Percentiles rank a stretch among this genome's conserved stretches.
Evolutionary conservation across 805 yeast genomes (phyloP).

Genomic region (Wickerhamomyces kurtzmanii): DNA sequence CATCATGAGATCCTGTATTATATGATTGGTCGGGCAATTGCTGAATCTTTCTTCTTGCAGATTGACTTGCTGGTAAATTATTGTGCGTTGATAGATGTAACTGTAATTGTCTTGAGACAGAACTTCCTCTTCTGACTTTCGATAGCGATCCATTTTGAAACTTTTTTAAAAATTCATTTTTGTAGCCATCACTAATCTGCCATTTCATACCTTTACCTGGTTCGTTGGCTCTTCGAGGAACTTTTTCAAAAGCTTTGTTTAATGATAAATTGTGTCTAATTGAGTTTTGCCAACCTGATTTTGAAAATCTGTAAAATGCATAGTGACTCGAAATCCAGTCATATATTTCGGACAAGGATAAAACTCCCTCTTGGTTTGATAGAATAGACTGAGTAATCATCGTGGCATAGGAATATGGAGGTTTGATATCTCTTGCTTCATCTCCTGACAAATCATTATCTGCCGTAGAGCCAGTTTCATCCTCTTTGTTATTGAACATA

Average conservation of each 20-base stretch:
- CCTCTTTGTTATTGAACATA: too few relatives aligned
- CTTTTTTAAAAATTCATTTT: slow-evolving; percentile 75
- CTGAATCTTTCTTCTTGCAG: slow-evolving; percentile 23
- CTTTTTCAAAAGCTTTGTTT: slow-evolving; percentile 96
- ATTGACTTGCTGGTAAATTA: slow-evolving; percentile 24
- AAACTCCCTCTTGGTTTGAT: slow-evolving; percentile 77
- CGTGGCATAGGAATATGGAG: slow-evolving; percentile 95
- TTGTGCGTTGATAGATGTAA: slow-evolving; percentile 47
- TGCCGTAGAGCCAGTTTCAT: too few relatives aligned
- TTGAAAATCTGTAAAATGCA: slow-evolving; percentile 85
- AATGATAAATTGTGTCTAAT: slow-evolving; percentile 90
- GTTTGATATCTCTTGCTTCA: slow-evolving; percentile 88
- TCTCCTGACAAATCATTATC: slow-evolving; percentile 71
- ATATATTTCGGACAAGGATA: slow-evolving; percentile 87
- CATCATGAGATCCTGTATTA: slow-evolving; percentile 7
- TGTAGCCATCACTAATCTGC: slow-evolving; percentile 84
- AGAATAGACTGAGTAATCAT: slow-evolving; percentile 97
- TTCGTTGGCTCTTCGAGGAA: slow-evolving; percentile 89
- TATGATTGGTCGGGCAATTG: slow-evolving; percentile 4
- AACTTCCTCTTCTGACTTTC: slow-evolving; percentile 70
- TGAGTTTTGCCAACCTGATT: slow-evolving; percentile 98
- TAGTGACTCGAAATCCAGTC: slow-evolving; percentile 82
- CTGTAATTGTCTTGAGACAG: slow-evolving; percentile 73
- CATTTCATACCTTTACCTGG: slow-evolving; percentile 99
- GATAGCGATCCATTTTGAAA: slow-evolving; percentile 67